A percentile compares a stretch with the other conserved stretches of the same genome.
Conservation (phyloP, 2,329 filamentous ascomycete genomes). For the Acephala macrosclerotiorum region DNA sequence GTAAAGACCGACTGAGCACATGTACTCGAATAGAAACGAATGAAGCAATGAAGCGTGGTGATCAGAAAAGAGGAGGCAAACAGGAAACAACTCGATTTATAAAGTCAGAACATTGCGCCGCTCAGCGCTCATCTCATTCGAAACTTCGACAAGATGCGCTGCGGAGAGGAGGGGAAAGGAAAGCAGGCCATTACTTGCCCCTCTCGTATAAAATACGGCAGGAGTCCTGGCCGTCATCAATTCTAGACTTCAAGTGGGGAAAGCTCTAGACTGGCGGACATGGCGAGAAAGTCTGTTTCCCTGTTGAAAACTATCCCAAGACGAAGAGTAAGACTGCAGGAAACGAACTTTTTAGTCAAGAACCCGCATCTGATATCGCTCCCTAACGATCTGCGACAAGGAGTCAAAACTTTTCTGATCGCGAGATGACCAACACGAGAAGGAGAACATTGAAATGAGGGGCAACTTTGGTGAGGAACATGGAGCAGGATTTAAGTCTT, state of each 20-base stretch:
- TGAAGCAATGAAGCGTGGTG: conserved; percentile 3
- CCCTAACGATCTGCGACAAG: no score
- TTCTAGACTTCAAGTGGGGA: background rate
- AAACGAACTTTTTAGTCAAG: no score
- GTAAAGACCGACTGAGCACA: conserved; percentile 32
- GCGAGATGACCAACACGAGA: background rate
- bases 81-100: background rate
- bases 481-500: conserved; percentile 5
- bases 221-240: background rate
- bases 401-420: background rate
- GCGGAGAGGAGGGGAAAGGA: background rate
- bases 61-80: background rate
- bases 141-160: conserved; percentile 11
- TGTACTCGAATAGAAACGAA: conserved; percentile 19
- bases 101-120: background rate
- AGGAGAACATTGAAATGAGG: background rate
- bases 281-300: no score
- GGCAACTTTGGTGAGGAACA: background rate
- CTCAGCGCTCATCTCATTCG: conserved; percentile 12
- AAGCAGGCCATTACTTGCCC: background rate
- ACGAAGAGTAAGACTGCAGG: no score
- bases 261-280: no score
- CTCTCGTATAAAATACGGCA: background rate
- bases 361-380: no score
- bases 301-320: no score